Base-by-base conservation (phyloP, 2,329 filamentous ascomycete genomes). In the Colletotrichum sidae region DNA sequence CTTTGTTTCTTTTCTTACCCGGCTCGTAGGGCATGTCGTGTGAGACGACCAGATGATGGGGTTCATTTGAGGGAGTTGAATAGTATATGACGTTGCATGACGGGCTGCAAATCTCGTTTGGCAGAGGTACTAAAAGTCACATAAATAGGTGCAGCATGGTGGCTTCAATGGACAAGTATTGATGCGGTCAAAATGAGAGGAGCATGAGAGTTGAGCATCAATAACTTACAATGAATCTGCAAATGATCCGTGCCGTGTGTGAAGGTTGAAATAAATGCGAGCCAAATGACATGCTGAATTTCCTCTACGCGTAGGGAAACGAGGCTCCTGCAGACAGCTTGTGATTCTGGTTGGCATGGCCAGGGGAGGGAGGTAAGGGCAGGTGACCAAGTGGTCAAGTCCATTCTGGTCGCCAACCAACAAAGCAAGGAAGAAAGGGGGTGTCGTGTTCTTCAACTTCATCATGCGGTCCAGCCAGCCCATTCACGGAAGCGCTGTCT, bases 1-100 rank as follows among this genome's bases (percentile, higher is more conserved):
- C 25, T 62, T 53, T 25, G 62, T 37, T 33, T 45, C 57, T 44
- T 47, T 54, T 66, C 33, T 44, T 37, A 53, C 59, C 47, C 53
- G 5, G 44, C 42, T 25, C 35, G 63, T 46, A 37, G 46, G 45
- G 49, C 39, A 49, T 57, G 52, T 53, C 63, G 58, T 41, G 42
- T 47, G 51, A 54, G 15, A 63, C 53, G 52, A 49, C 41, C 63
- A 52, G 53, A 57, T 37, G 52, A 50, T 39, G 38, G 6, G 42
- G 37, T 52, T 51, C 15, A 17, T 15, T 50, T 44, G 45, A 56
- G 39, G 60, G 45, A 46, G n/a, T 50, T 33, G 34, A 41, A 17
- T 15, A 46, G 54, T 41, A 37, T 38, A 38, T 35, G 39, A 53
- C 58, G 53, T 56, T 52, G 53, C 54, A 63, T 15, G 49, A 63